Percentiles rank a stretch among this genome's conserved stretches.
Evolutionary conservation across 352 stramenopile genomes (phyloP).

Genomic region (Phytophthora quininea): DNA sequence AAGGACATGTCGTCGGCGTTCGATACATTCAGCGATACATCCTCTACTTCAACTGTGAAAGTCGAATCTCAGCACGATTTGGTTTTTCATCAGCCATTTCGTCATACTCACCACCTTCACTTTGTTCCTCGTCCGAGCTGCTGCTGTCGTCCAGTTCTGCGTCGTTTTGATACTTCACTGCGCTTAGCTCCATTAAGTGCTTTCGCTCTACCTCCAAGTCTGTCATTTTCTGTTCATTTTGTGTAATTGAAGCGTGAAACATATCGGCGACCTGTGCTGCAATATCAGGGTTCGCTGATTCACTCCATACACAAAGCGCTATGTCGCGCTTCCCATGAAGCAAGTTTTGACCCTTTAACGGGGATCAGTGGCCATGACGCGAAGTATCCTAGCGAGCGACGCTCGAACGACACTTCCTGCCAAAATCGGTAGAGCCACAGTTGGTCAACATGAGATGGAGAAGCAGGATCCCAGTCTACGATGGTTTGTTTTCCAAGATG

Average conservation of each 20-base stretch:
- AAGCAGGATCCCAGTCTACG: constrained; percentile 60
- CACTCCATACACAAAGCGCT: constrained; percentile 67
- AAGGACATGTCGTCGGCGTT: neutral
- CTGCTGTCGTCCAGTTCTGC: constrained; percentile 24
- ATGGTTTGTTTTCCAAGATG: constrained; percentile 56
- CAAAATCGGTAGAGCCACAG: constrained; percentile 87
- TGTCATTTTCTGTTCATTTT: constrained; percentile 48
- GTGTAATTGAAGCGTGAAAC: constrained; percentile 31
- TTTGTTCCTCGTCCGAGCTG: constrained; percentile 29
- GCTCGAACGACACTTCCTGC: constrained; percentile 81
- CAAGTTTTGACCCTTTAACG: constrained; percentile 63
- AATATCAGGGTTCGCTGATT: constrained; percentile 43
- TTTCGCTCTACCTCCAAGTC: constrained; percentile 54
- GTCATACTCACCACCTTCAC: constrained; percentile 18
- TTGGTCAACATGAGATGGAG: constrained; percentile 44
- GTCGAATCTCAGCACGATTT: neutral
- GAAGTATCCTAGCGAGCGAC: constrained; percentile 73
- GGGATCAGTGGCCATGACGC: constrained; percentile 82
- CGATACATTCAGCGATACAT: constrained; percentile 12
- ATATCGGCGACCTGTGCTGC: constrained; percentile 27
- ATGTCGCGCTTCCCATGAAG: constrained; percentile 70
- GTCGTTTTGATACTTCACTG: constrained; percentile 38
- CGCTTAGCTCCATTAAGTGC: constrained; percentile 50
- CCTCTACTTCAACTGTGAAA: constrained; percentile 5
- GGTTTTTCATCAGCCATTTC: neutral